Evolutionary conservation across 139 green algal genomes (phyloP), one percentile per base, ranked within the genome.

Genomic region (Gonium pectorale): DNA sequence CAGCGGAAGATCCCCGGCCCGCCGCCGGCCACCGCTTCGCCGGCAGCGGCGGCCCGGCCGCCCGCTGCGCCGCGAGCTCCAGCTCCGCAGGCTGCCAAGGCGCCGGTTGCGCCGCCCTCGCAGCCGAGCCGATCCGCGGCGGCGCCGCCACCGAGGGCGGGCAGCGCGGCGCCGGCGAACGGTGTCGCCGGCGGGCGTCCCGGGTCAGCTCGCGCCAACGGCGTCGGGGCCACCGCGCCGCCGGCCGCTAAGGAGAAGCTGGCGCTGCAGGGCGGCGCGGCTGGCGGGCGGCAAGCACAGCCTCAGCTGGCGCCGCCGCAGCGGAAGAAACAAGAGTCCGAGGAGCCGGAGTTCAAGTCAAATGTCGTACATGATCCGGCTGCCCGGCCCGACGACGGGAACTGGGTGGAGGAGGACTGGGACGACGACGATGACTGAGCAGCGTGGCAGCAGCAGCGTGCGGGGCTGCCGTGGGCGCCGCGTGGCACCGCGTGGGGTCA

Each of bases 391-490:
- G 77, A 83, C 31, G 26, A 73, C 5, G 63, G n/a, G 0, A 72
- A 72, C 56, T 83, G 60, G 41, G 60, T 73, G 1, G 77, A 83
- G 77, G 77, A 83, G 43, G 43, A 83, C 77, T 83, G 77, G 77
- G 77, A 83, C 19, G 62, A 74, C 0, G 77, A 83, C 9, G 77
- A 83, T 37, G 35, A 66, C 11, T 63, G 64, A 71, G 64, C 9
- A 3, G 64, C 5, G 46, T 11, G 11, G 46, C 13, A 15, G n/a
- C n/a, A n/a, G n/a, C n/a, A n/a, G n/a, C n/a, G n/a, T n/a, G n/a
- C n/a, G n/a, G n/a, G n/a, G n/a, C n/a, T n/a, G n/a, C n/a, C n/a
- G n/a, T n/a, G n/a, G n/a, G n/a, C n/a, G n/a, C n/a, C n/a, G n/a
- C n/a, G n/a, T n/a, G n/a, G n/a, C n/a, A n/a, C n/a, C n/a, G n/a